A percentile compares a stretch with the other conserved stretches of the same genome.
Conservation (phyloP, 2,329 filamentous ascomycete species). For the Pseudogymnoascus sp. region DNA sequence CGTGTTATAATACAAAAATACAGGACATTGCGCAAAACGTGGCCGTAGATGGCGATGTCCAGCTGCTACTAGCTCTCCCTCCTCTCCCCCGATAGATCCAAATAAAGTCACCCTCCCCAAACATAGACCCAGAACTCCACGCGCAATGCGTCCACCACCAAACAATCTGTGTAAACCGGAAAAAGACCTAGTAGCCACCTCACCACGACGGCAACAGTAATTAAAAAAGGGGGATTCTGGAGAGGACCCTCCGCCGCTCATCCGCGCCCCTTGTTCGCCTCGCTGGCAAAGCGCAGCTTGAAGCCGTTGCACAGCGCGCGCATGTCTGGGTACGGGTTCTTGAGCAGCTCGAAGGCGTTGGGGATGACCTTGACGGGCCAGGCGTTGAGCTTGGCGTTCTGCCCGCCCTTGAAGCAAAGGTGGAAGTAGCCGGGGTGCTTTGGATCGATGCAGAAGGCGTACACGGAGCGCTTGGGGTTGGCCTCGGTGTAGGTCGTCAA, state of each 20-base stretch:
- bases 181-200: not conserved
- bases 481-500: slow-evolving; percentile 91
- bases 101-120: not conserved
- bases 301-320: slow-evolving; percentile 92
- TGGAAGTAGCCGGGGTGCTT: slow-evolving; percentile 92
- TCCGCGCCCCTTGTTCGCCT: slow-evolving; percentile 15
- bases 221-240: not conserved
- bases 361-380: slow-evolving; percentile 89
- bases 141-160: not conserved
- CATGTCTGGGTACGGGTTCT: slow-evolving; percentile 89
- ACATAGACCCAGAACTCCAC: not conserved
- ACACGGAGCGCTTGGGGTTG: slow-evolving; percentile 87
- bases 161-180: not conserved
- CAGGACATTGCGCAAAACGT: not conserved
- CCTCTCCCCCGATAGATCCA: not conserved
- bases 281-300: slow-evolving; percentile 44
- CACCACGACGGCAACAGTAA: not conserved
- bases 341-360: slow-evolving; percentile 84
- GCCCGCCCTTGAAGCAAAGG: slow-evolving; percentile 91
- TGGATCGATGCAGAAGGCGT: slow-evolving; percentile 90
- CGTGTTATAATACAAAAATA: not conserved
- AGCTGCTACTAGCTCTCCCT: not conserved
- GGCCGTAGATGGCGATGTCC: not conserved
- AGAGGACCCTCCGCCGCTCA: not conserved
- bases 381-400: slow-evolving; percentile 61